Evolutionary conservation across 192 early-diverging fungal species (phyloP), one percentile per base, ranked within the genome.

Genomic region (Coemansia sp.): DNA sequence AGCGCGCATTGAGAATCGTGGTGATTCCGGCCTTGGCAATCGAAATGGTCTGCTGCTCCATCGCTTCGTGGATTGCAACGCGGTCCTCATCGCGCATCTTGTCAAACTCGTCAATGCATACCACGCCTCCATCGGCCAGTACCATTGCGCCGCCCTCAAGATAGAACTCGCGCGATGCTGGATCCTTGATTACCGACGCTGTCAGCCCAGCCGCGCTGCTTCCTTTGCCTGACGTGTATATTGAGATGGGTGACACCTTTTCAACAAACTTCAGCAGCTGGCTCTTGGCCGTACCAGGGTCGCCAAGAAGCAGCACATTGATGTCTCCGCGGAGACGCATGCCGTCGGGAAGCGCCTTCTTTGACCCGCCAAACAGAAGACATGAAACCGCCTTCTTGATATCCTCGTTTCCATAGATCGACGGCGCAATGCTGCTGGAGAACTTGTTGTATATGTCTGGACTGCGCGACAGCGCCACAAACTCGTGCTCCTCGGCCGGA

Each of bases 91-190:
- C 96, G 67, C 96, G 87, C 98, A 99, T 99, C 86, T 99, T 99
- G 83, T 99, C 98, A 78, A 99, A 99, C 85, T 99, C 98, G 85
- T 99, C 98, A 75, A 99, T 99, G 85, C 98, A 99, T 44, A 99
- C 96, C 51, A 98, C 96, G 74, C 96, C 98, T 55, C 97, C 95
- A 78, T 98, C 97, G 5, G 95, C 95, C 66, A 99, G 86, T 20
- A 99, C 97, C 97, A 99, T 98, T 2, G 98, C 98, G 41, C 98
- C 98, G 62, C 94, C 98, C 83, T 99, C 98, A 45, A 99, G 84
- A 67, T 94, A 92, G 76, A 99, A 99, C 74, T 98, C 98, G 39
- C 98, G 86, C 59, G 93, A 89, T 55, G 88, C 81, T 11, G 94
- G 90, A 75, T 99, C 96, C 37, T 95, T 87, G 63, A 95, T 92